Base-by-base conservation (phyloP, 768 basidiomycete species). In the Boletus sp. region DNA sequence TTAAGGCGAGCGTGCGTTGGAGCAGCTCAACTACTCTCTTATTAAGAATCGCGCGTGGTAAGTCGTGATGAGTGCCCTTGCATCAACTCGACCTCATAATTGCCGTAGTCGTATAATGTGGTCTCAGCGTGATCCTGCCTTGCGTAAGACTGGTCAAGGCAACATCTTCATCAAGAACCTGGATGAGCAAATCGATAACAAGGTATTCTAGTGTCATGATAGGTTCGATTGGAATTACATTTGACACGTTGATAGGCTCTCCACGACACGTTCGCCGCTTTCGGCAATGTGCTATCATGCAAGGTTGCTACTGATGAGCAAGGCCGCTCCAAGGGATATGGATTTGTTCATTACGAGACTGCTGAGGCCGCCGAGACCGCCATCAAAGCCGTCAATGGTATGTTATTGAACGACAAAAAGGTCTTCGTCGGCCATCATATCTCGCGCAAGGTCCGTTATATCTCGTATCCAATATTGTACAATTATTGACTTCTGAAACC, bases 151-250 rank as follows among this genome's bases (percentile, higher is more conserved):
- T 62, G 94, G 94, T 62, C 94, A 98, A 79, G 97, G 97, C 75
- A 99, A 99, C 76, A 94, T 99, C 71, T 99, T 99, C 80, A 98
- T 99, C 79, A 99, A 99, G 81, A 99, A 99, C 78, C 78, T 99
- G 64, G 95, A 97, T 68, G 93, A 96, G 75, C 82, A 81, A 55
- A 98, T 98, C 65, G 97, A 99, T 78, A 98, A 99, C 83, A 98
- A 98, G 85, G 90, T 87, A 53, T 41, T 29, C 15, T 20, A 17
- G 6, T 4, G 3, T 53, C 3, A 24, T 45, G 14, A 42, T 33
- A 7, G 2, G 0, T 44, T 28, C 2, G 1, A 4, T 46, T 50
- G 5, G n/a, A 9, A 36, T 50, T 44, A 36, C 28, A n/a, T 35
- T 48, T 56, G 36, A 58, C 37, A 53, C 55, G 2, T 39, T 32